Evolutionary conservation across 1,284 basidiomycete species (phyloP), one percentile per base, ranked within the genome.

Genomic region (Marasmius tenuissimus): DNA sequence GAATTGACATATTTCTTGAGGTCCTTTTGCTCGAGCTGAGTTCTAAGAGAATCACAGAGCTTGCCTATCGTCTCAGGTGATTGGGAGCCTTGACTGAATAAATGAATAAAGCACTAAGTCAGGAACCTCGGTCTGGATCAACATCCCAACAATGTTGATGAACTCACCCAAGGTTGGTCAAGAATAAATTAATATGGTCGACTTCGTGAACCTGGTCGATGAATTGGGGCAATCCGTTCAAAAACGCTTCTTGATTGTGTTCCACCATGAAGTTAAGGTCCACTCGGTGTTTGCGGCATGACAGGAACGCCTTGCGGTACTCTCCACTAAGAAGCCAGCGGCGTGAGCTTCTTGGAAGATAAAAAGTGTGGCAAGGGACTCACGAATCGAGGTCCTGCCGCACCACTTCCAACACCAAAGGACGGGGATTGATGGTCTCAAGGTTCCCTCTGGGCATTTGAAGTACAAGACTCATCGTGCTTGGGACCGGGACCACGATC

Each of bases 401-500:
- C 1, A 97, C 89, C 3, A 93, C 88, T 57, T 90, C 85, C 75
- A 98, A 87, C 3, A 98, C 96, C 63, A 99, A 78, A 1, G 97
- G 92, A 38, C 97, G 82, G 1, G 97, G 97, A 69, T 91, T 94
- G 60, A 99, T 90, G 0, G 95, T 98, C 78, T 99, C 97, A 59
- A 99, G 73, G 74, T 99, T 99, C 0, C 97, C 97, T 67, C 97
- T 80, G 0, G 97, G 97, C 96, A 99, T 99, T 78, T 99, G 97
- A 12, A 99, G 77, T 0, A 99, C 92, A 16, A 98, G 75, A 66
- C 84, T 89, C 93, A 97, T 98, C 8, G 86, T 79, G 64, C 89
- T 94, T 2, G 94, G 91, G 0, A 96, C 89, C 11, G 89, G 90
- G 0, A 89, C 86, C 1, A 97, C 93, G 34, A 97, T 94, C 61